phyloP scores from a whole-genome alignment of 2,329 filamentous ascomycete species.

The Phyllosticta citriasiana region DNA sequence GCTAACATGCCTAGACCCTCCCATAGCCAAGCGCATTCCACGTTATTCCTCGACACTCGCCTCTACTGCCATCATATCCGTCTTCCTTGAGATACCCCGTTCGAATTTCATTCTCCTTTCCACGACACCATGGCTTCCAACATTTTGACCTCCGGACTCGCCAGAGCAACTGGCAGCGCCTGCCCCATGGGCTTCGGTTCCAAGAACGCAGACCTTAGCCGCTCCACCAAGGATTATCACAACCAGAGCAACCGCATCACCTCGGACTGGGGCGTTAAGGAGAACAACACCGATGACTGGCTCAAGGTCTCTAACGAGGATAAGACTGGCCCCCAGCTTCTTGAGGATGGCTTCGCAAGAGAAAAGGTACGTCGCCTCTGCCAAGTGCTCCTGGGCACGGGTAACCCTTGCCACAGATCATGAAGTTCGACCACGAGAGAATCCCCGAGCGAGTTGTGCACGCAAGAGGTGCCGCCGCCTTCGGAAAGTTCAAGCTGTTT shows the following conservation, averaged over 20 bases:
- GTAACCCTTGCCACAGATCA: slow-evolving; percentile 41
- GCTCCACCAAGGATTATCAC: slow-evolving; percentile 47
- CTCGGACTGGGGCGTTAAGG: slow-evolving; percentile 66
- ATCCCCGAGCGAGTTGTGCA: slow-evolving; percentile 61
- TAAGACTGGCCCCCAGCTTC: slow-evolving; percentile 53
- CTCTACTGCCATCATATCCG: no score
- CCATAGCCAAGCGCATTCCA: background rate
- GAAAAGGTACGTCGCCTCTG: slow-evolving; percentile 51
- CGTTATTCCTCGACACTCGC: background rate
- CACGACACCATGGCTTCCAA: slow-evolving; percentile 20
- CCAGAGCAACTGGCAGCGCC: slow-evolving; percentile 20
- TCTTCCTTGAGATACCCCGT: slow-evolving; percentile 1
- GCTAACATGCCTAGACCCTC: background rate
- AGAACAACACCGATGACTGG: slow-evolving; percentile 69
- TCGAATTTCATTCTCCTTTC: background rate
- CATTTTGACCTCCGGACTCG: slow-evolving; percentile 20
- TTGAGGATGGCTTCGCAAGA: slow-evolving; percentile 63
- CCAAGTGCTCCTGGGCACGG: background rate
- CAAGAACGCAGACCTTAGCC: slow-evolving; percentile 54
- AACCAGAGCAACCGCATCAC: slow-evolving; percentile 52
- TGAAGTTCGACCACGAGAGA: slow-evolving; percentile 66
- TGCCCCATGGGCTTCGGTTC: slow-evolving; percentile 21
- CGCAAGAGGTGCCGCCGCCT: slow-evolving; percentile 54
- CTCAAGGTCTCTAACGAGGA: slow-evolving; percentile 54
- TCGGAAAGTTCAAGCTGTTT: slow-evolving; percentile 56